A percentile compares a stretch with the other conserved stretches of the same genome.
phyloP scores from a whole-genome alignment of 208 protist genomes.

The Angomonas deanei region DNA sequence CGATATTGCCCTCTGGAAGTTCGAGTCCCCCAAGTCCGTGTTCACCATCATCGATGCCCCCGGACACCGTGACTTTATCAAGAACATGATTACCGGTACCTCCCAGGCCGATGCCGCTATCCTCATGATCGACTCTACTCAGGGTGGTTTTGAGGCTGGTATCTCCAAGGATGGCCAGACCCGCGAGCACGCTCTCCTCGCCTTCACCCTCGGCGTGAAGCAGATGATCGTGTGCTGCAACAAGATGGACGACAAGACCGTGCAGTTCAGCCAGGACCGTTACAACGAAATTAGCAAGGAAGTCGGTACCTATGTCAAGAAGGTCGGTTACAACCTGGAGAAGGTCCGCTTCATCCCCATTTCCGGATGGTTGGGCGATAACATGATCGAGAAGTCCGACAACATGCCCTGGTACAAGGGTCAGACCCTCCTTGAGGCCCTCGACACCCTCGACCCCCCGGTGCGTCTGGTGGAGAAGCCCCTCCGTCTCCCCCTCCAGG shows the following conservation, averaged over 20 bases:
- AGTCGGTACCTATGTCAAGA: slow-evolving; percentile 74
- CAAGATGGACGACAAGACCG: slow-evolving; percentile 84
- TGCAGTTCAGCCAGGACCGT: slow-evolving; percentile 87
- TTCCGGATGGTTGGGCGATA: slow-evolving; percentile 95
- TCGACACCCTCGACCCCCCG: slow-evolving; percentile 83
- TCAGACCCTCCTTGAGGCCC: slow-evolving; percentile 85
- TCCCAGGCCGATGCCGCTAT: slow-evolving; percentile 89
- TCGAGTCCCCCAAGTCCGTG: slow-evolving; percentile 85
- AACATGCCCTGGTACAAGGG: slow-evolving; percentile 94
- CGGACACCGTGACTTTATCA: slow-evolving; percentile 93
- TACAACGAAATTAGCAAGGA: slow-evolving; percentile 87
- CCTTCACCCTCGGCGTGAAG: slow-evolving; percentile 85
- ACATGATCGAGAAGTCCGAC: slow-evolving; percentile 84
- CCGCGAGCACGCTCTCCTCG: slow-evolving; percentile 87
- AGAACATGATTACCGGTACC: slow-evolving; percentile 93
- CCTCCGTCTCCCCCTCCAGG: slow-evolving; percentile 92
- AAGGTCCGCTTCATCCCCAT: slow-evolving; percentile 94
- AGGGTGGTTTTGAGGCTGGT: slow-evolving; percentile 92
- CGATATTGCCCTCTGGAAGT: slow-evolving; percentile 90
- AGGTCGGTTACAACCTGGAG: slow-evolving; percentile 91
- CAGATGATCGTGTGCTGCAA: slow-evolving; percentile 91
- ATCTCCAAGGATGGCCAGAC: slow-evolving; percentile 92
- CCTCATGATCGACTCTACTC: slow-evolving; percentile 79
- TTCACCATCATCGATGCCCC: slow-evolving; percentile 94
- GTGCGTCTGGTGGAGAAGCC: slow-evolving; percentile 92